Percentiles rank a stretch among this genome's conserved stretches.
phyloP scores from a whole-genome alignment of 768 basidiomycete species.

The Pleurotus salmoneostramineus region DNA sequence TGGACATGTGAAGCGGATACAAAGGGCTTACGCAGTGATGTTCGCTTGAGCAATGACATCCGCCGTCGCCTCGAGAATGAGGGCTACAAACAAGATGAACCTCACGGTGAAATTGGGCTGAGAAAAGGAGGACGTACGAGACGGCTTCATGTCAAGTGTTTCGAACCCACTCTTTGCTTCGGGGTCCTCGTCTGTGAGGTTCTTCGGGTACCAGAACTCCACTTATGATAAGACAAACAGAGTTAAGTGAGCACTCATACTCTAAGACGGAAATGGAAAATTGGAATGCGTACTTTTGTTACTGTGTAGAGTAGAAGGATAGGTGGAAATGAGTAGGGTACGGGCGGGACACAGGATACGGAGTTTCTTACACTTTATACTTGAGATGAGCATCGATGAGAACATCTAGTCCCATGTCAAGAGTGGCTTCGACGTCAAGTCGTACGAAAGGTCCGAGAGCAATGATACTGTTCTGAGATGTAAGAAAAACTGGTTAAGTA shows the following conservation, averaged over 20 bases:
- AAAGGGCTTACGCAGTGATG: neutral
- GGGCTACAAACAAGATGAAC: neutral
- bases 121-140: neutral
- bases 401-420: no score
- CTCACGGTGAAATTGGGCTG: neutral
- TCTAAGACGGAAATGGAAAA: neutral
- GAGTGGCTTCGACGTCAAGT: no score
- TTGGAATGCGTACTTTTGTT: no score
- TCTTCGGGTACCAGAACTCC: constrained; percentile 3
- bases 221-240: neutral
- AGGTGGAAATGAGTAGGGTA: no score
- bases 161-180: neutral
- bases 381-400: no score
- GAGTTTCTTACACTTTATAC: no score
- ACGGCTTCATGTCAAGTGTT: neutral
- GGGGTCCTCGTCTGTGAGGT: neutral
- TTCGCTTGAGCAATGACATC: neutral
- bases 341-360: no score
- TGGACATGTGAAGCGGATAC: no score
- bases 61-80: neutral
- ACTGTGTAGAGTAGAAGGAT: no score
- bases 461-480: no score
- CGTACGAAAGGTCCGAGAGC: no score
- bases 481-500: no score
- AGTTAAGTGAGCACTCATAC: neutral